Percentiles rank a stretch among this genome's conserved stretches.
Conservation (phyloP, 2,329 filamentous ascomycete genomes). For the Stenocarpella maydis region DNA sequence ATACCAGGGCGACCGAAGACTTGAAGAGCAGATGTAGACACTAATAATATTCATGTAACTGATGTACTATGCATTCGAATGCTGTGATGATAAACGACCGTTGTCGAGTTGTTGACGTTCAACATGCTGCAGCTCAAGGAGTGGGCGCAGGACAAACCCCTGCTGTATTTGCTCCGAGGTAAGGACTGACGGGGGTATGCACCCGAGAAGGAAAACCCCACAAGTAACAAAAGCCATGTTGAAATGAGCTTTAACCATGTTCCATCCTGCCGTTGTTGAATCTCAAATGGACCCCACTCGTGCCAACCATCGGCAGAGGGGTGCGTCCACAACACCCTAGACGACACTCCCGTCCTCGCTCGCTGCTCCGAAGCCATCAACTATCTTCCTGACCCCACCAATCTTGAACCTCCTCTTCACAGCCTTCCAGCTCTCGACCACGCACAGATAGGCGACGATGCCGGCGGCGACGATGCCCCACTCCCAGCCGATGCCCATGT, state of each 20-base stretch:
- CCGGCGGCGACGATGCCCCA: conserved; percentile 73
- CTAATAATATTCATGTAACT: conserved; percentile 5
- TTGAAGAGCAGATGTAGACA: not conserved
- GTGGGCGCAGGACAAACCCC: not conserved
- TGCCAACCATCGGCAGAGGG: not conserved
- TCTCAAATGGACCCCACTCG: not conserved
- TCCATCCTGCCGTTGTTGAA: not conserved
- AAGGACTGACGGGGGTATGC: not conserved
- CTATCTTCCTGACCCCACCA: not conserved
- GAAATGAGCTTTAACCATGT: not conserved
- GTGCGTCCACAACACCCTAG: not conserved
- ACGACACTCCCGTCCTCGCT: conserved; percentile 12
- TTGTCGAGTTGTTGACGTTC: too few relatives aligned
- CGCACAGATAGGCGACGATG: conserved; percentile 65
- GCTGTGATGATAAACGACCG: not conserved
- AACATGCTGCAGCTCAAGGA: not conserved
- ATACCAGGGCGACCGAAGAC: conserved; percentile 6
- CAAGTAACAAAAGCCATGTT: not conserved
- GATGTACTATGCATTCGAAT: not conserved
- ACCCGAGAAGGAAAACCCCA: not conserved
- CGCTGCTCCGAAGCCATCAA: conserved; percentile 3
- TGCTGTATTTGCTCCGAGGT: not conserved
- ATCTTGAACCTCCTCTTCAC: conserved; percentile 53
- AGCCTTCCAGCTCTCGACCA: conserved; percentile 76
- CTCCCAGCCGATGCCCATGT: conserved; percentile 73